A percentile compares a stretch with the other conserved stretches of the same genome.
These are phyloP conservation scores for Magnolia officinalis DNA, from an alignment of 164 flowering plant genomes.

Conservation along the genomic window DNA sequence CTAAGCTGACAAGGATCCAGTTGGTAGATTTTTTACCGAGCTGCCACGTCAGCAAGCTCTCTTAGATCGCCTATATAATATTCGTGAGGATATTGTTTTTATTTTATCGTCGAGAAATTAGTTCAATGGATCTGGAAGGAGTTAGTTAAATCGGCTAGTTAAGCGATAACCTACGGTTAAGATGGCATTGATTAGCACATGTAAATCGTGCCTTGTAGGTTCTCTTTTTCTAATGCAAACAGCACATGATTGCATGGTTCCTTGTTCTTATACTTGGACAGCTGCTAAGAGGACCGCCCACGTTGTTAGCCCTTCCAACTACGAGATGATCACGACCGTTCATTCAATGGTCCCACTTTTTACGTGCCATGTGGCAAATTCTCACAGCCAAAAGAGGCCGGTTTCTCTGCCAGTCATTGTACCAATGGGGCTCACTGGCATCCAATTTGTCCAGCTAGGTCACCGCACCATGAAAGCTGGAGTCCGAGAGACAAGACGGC, in stretches of 20 bases:
- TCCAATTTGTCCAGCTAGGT: no score
- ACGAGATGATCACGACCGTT: no score
- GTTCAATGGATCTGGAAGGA: conserved; percentile 1
- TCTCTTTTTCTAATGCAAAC: neutral
- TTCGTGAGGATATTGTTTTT: neutral
- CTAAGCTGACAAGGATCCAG: conserved; percentile 5
- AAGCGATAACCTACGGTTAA: neutral
- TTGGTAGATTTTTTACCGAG: neutral
- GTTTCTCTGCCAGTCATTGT: no score
- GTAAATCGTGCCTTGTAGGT: neutral
- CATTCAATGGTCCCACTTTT: no score
- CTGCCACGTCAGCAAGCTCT: neutral
- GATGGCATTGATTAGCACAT: conserved; percentile 1
- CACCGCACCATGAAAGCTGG: no score
- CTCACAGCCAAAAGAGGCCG: no score
- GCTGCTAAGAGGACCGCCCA: neutral
- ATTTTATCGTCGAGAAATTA: conserved; percentile 6
- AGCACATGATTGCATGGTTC: neutral
- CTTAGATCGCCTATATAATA: neutral
- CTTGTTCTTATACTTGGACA: neutral
- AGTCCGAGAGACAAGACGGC: no score
- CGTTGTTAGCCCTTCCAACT: no score
- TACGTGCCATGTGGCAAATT: no score
- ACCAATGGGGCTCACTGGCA: no score
- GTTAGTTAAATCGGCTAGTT: neutral